Base-by-base conservation (phyloP, 2,329 filamentous ascomycete genomes). In the Podosphaera leucotricha region DNA sequence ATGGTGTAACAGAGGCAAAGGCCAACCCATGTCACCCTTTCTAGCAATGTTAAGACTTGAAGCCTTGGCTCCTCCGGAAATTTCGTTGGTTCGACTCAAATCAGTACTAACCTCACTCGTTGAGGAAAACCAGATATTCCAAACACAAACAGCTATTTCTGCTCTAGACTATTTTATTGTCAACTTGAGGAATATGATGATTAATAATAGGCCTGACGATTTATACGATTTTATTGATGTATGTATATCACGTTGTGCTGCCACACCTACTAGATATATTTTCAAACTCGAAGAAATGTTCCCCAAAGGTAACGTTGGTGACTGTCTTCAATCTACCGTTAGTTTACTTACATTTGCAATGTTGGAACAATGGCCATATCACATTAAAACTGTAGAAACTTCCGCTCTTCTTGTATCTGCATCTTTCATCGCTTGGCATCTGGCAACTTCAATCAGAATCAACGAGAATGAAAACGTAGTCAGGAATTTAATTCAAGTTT, bases 251-350 rank as follows among this genome's bases (percentile, higher is more conserved):
- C 73, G 86, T 20, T 81, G 82, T 51, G 76, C 77, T 15, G 75
- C 70, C 46, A 77, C 78, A 20, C 80, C 84, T 0, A 77, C 92
- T 54, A 92, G 84, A 56, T 87, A 93, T 54, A 73, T 90, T 22
- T 80, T 90, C 48, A 64, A 75, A 54, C 60, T 82, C 21, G 67
- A 75, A 44, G 67, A 72, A 36, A 50, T 70, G 1, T 51, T 60
- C 47, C 58, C 62, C 44, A 58, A 64, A 38, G 52, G 63, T 50
- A 58, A 52, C 43, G 41, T 46, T 11, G 53, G 53, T 38, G 49
- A 57, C 36, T 50, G 46, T 47, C 45, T 60, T n/a, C 49, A 56
- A n/a, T 52, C 51, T 40, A 55, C 62, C 24, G 58, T 72, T 10
- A 84, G 80, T 51, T 67, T 84, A 16, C 54, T 93, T 2, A 64